Evolutionary conservation across 169 alveolate genomes (phyloP).

Genomic region (Babesia bovis): DNA sequence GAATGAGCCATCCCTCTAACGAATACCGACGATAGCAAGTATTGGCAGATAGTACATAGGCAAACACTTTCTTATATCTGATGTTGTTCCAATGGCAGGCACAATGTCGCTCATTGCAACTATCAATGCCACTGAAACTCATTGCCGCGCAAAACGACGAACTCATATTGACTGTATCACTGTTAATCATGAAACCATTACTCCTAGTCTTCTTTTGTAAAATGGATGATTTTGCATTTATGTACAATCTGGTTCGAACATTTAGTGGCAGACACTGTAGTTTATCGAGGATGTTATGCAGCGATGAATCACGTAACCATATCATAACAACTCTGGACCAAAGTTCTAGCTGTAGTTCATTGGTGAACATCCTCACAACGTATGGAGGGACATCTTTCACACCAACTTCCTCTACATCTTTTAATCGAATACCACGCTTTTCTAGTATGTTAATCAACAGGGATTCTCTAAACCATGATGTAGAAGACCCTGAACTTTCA

Average conservation of each 20-base stretch:
- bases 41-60: background rate
- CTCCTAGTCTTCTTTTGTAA: background rate
- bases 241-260: background rate
- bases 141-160: background rate
- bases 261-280: slow-evolving; percentile 22
- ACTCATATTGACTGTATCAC: background rate
- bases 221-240: background rate
- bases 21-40: slow-evolving; percentile 9
- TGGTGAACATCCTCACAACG: slow-evolving; percentile 10
- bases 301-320: slow-evolving; percentile 29
- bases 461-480: background rate
- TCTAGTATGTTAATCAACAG: background rate
- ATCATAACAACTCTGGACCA: slow-evolving; percentile 44
- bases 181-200: background rate
- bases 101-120: background rate
- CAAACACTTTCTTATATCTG: background rate
- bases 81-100: background rate
- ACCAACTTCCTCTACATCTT: background rate
- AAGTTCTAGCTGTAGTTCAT: slow-evolving; percentile 28
- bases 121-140: background rate
- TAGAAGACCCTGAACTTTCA: background rate
- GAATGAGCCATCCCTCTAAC: slow-evolving; percentile 20
- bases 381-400: background rate
- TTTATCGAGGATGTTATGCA: slow-evolving; percentile 30
- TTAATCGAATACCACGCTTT: slow-evolving; percentile 27